These are phyloP conservation scores for Henckelia pumila DNA, from an alignment of 257 asterid species.

Conservation along the genomic window DNA sequence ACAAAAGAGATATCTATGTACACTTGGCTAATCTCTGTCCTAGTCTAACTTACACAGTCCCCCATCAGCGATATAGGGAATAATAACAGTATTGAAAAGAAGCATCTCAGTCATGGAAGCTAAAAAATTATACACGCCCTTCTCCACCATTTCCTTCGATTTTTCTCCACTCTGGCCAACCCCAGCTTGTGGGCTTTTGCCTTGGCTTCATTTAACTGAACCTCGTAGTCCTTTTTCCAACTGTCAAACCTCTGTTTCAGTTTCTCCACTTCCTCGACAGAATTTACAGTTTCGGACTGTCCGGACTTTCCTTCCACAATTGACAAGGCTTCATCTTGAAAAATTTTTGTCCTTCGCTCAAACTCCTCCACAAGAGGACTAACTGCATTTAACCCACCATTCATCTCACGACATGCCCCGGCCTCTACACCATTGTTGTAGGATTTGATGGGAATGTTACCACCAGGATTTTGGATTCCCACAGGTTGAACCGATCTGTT, in stretches of 20 bases:
- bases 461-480: conserved; percentile 39
- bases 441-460: conserved; percentile 32
- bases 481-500: conserved; percentile 29
- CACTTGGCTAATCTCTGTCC: not conserved
- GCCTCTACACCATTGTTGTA: conserved; percentile 23
- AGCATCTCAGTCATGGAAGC: not conserved
- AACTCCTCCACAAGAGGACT: conserved; percentile 39
- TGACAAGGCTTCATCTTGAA: conserved; percentile 38
- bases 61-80: not conserved
- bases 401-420: conserved; percentile 8
- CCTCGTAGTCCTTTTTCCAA: conserved; percentile 44
- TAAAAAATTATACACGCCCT: conserved; percentile 30
- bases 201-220: conserved; percentile 38
- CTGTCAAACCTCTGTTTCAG: conserved; percentile 40
- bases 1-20: not conserved
- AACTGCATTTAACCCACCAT: conserved; percentile 18
- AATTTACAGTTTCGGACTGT: conserved; percentile 18
- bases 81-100: not conserved
- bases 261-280: conserved; percentile 35
- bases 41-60: not conserved
- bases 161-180: conserved; percentile 30
- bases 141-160: conserved; percentile 41
- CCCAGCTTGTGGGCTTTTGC: conserved; percentile 19
- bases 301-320: conserved; percentile 34
- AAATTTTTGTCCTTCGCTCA: conserved; percentile 35